A percentile compares a stretch with the other conserved stretches of the same genome.
Conservation (phyloP, 2,329 filamentous ascomycete genomes). For the Monosporascus sp. region DNA sequence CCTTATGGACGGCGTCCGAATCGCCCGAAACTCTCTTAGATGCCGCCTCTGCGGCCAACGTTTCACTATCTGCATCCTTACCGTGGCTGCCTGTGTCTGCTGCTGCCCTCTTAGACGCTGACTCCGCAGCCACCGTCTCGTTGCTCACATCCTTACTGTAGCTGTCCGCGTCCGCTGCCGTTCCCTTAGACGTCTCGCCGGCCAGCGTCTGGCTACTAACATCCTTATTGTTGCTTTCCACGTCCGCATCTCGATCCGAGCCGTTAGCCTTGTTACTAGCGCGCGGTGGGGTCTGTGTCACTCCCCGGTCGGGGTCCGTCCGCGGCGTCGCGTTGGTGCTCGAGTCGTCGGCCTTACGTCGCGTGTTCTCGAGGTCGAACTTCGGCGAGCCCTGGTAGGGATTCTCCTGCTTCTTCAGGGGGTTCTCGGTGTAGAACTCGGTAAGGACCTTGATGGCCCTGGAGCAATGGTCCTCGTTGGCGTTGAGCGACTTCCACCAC, state of each 20-base stretch:
- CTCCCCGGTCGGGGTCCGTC: slow-evolving; percentile 32
- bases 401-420: slow-evolving; percentile 52
- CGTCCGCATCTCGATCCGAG: slow-evolving; percentile 27
- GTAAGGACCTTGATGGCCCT: slow-evolving; percentile 73
- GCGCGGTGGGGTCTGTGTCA: slow-evolving; percentile 41
- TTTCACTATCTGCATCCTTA: slow-evolving; percentile 21
- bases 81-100: slow-evolving; percentile 10
- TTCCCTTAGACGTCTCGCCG: slow-evolving; percentile 31
- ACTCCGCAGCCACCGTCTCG: slow-evolving; percentile 24
- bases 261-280: slow-evolving; percentile 33
- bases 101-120: slow-evolving; percentile 26
- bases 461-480: slow-evolving; percentile 64
- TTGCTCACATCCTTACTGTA: slow-evolving; percentile 26
- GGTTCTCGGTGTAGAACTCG: slow-evolving; percentile 62
- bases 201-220: slow-evolving; percentile 20
- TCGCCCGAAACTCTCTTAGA: slow-evolving; percentile 29
- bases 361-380: slow-evolving; percentile 52
- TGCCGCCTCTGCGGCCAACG: slow-evolving; percentile 27
- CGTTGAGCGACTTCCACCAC: slow-evolving; percentile 82
- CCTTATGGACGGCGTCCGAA: slow-evolving; percentile 25
- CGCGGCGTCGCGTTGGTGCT: slow-evolving; percentile 46
- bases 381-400: slow-evolving; percentile 46
- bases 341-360: slow-evolving; percentile 45
- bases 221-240: slow-evolving; percentile 6
- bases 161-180: slow-evolving; percentile 26